These are phyloP conservation scores for Talaromyces sp. DNA, from an alignment of 2,329 filamentous ascomycete genomes.

Conservation along the genomic window DNA sequence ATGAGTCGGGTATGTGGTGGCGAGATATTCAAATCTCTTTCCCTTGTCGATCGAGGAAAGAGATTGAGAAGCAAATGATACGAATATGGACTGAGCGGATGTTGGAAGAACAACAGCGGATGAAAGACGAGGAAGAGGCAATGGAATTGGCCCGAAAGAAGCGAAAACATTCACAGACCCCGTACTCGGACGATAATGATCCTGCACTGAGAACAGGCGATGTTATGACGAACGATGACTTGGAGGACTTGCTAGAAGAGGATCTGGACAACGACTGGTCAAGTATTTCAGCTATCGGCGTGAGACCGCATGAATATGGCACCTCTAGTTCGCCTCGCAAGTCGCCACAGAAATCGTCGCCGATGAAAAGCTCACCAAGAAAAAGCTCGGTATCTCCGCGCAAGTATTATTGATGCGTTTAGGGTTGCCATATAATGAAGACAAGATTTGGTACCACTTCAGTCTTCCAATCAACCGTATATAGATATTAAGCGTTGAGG, in stretches of 20 bases:
- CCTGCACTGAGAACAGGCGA: conserved; percentile 4
- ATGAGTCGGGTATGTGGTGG: conserved; percentile 32
- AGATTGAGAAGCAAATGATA: conserved; percentile 36
- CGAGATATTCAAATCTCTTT: conserved; percentile 27
- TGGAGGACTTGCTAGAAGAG: conserved; percentile 20
- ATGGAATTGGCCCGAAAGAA: background rate
- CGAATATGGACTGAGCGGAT: conserved; percentile 28
- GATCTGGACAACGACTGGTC: conserved; percentile 19
- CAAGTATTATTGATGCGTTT: conserved; percentile 15
- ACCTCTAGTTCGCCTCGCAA: conserved; percentile 4
- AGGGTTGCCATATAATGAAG: background rate
- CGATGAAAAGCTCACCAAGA: background rate
- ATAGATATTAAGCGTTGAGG: conserved; percentile 33
- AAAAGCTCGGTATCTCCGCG: conserved; percentile 17
- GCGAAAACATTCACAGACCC: background rate
- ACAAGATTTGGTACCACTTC: too few relatives aligned
- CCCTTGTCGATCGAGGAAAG: conserved; percentile 28
- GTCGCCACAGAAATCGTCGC: conserved; percentile 12
- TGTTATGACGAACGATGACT: conserved; percentile 5
- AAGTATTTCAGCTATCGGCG: conserved; percentile 23
- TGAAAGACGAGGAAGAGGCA: background rate
- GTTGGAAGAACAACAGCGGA: background rate
- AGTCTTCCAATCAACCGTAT: too few relatives aligned
- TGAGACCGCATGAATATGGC: conserved; percentile 15
- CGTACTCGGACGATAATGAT: conserved; percentile 11